phyloP scores from a whole-genome alignment of 805 yeast species.

The Lipomyces chichibuensis region DNA sequence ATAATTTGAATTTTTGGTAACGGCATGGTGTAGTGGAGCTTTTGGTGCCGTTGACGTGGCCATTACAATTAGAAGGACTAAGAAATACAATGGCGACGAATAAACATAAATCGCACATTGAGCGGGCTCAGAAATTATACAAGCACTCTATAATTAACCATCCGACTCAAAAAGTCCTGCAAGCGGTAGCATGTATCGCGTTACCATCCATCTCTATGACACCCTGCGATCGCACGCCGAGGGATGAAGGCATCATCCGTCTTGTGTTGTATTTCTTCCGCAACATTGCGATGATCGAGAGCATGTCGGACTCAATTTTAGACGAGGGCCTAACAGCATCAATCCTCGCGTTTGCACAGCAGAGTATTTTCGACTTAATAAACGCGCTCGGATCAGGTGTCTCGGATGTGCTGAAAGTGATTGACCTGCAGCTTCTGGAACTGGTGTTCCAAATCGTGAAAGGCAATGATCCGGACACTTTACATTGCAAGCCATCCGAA shows the following conservation, averaged over 20 bases:
- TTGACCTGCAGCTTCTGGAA: conserved; percentile 70
- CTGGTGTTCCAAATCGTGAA: conserved; percentile 64
- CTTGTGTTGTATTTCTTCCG: conserved; percentile 74
- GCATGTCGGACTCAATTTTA: conserved; percentile 59
- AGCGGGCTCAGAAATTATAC: conserved; percentile 68
- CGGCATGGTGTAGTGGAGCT: conserved; percentile 57
- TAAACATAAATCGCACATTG: conserved; percentile 59
- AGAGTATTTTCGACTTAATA: conserved; percentile 72
- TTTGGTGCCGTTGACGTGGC: conserved; percentile 85
- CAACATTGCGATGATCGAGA: conserved; percentile 77
- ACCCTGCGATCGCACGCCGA: conserved; percentile 59
- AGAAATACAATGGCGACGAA: conserved; percentile 63
- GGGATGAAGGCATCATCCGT: conserved; percentile 73
- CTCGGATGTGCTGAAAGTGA: conserved; percentile 63
- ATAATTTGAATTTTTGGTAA: background rate
- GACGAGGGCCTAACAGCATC: conserved; percentile 70
- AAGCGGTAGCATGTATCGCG: conserved; percentile 70
- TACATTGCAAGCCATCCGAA: conserved; percentile 29
- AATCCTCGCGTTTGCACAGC: conserved; percentile 61
- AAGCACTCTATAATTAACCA: conserved; percentile 66
- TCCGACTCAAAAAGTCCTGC: conserved; percentile 63
- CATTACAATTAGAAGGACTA: conserved; percentile 62
- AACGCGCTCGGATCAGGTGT: conserved; percentile 71
- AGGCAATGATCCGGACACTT: conserved; percentile 53
- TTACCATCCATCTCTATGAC: conserved; percentile 60